These are phyloP conservation scores for Chondrus crispus DNA, from an alignment of 23 red algal genomes.

Conservation along the genomic window DNA sequence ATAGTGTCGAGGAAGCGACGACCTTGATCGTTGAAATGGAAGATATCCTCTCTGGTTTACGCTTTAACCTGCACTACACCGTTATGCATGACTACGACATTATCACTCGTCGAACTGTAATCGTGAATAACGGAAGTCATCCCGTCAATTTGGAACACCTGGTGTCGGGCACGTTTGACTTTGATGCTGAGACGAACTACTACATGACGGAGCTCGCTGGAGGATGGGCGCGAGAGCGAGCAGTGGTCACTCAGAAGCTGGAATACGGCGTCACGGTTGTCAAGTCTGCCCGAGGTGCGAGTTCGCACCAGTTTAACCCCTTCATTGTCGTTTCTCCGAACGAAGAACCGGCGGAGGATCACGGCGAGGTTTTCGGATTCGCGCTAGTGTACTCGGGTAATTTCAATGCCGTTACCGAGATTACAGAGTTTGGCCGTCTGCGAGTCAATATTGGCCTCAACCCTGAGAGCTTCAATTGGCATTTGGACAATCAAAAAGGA, in stretches of 20 bases:
- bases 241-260: slow-evolving; percentile 70
- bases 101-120: slow-evolving; percentile 71
- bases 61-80: slow-evolving; percentile 73
- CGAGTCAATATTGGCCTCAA: slow-evolving; percentile 94
- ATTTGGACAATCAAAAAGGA: slow-evolving; percentile 53
- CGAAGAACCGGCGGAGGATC: slow-evolving; percentile 65
- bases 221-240: slow-evolving; percentile 95
- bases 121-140: slow-evolving; percentile 66
- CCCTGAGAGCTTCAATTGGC: slow-evolving; percentile 90
- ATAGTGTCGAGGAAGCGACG: slow-evolving; percentile 72
- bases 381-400: slow-evolving; percentile 94
- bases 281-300: slow-evolving; percentile 80
- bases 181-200: slow-evolving; percentile 81
- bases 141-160: slow-evolving; percentile 61
- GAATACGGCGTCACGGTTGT: slow-evolving; percentile 72
- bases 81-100: slow-evolving; percentile 96
- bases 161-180: slow-evolving; percentile 91
- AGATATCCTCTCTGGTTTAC: slow-evolving; percentile 67
- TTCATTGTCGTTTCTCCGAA: slow-evolving; percentile 74
- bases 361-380: slow-evolving; percentile 64
- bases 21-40: slow-evolving; percentile 95
- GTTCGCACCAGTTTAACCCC: slow-evolving; percentile 96
- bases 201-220: slow-evolving; percentile 93
- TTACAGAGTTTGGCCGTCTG: slow-evolving; percentile 82
- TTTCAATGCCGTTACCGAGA: slow-evolving; percentile 76